Evolutionary conservation across 1,139 yeast genomes (phyloP), one percentile per base, ranked within the genome.

Genomic region (Eremothecium gossypii): DNA sequence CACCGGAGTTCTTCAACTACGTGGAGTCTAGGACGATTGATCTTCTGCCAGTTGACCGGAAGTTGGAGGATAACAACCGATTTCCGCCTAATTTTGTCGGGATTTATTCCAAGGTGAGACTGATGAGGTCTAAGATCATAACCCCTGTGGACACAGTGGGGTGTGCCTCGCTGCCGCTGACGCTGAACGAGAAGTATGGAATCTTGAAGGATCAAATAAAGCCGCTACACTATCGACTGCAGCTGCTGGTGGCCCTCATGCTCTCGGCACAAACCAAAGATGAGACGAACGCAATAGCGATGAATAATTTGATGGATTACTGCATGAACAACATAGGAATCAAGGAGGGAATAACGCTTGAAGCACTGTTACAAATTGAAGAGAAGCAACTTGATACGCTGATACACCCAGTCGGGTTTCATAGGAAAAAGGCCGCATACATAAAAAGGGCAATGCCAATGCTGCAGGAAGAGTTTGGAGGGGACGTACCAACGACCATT

Each of bases 121-220:
- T 62, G 27, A 82, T 85, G 89, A 68, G 96, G 46, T 54, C 72
- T 7, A 68, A 70, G 44, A 70, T 80, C 26, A 60, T 67, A 12
- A 79, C 96, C 0, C 96, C 96, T 0, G 96, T 89, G 1, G 97
- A 89, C 58, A 71, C 79, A 0, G 80, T 85, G 74, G 96, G 96
- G 2, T 86, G 96, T 61, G 91, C 83, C 38, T 67, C 79, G 40
- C 72, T 86, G 39, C 91, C 95, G 0, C 68, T 70, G 34, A 65
- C 68, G 2, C 60, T 69, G 26, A 66, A 60, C 33, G 49, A 44
- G 23, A 61, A 57, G 41, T 55, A 52, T 38, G 55, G 58, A 7
- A 49, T 53, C 13, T 30, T 46, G 1, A 54, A 48, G 17, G 40
- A 44, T 1, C 44, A 55, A 49, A 45, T 66, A 46, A 58, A 71